These are phyloP conservation scores for Passiflora organensis DNA, from an alignment of 345 rosid genomes.

Conservation along the genomic window DNA sequence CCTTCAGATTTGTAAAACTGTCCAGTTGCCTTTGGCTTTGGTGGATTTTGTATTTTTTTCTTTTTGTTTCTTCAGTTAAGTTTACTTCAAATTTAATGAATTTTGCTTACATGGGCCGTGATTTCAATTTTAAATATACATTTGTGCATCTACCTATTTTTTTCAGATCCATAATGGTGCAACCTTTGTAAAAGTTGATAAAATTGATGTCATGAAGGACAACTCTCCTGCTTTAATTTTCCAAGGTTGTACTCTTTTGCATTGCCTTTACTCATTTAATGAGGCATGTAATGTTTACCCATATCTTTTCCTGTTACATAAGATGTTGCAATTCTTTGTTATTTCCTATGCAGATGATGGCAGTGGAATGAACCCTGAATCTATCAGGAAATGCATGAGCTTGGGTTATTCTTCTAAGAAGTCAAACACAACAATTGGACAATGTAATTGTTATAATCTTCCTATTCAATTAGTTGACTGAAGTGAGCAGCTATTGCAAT, in stretches of 20 bases:
- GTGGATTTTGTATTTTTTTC: too few species aligned
- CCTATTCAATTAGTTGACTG: neutral
- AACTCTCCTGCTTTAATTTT: constrained; percentile 78
- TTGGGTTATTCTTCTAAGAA: constrained; percentile 97
- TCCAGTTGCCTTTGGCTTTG: too few species aligned
- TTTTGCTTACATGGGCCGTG: too few species aligned
- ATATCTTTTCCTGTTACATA: constrained; percentile 9
- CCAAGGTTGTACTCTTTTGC: constrained; percentile 40
- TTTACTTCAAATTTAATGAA: neutral
- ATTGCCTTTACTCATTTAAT: neutral
- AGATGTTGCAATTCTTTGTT: constrained; percentile 4
- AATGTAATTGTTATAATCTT: constrained; percentile 45
- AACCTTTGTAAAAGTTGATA: constrained; percentile 81
- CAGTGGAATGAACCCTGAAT: constrained; percentile 86
- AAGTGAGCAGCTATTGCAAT: neutral
- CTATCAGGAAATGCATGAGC: constrained; percentile 89
- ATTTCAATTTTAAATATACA: neutral
- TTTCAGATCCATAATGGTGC: constrained; percentile 78
- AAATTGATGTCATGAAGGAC: constrained; percentile 59
- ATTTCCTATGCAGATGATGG: constrained; percentile 74
- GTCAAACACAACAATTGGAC: constrained; percentile 80
- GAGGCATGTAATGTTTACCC: neutral
- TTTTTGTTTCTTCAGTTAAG: too few species aligned
- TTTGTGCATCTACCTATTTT: constrained; percentile 3
- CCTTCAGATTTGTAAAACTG: too few species aligned